Percentiles rank a stretch among this genome's conserved stretches.
Evolutionary conservation across 768 basidiomycete species (phyloP).

Genomic region (Naganishia antarctica): DNA sequence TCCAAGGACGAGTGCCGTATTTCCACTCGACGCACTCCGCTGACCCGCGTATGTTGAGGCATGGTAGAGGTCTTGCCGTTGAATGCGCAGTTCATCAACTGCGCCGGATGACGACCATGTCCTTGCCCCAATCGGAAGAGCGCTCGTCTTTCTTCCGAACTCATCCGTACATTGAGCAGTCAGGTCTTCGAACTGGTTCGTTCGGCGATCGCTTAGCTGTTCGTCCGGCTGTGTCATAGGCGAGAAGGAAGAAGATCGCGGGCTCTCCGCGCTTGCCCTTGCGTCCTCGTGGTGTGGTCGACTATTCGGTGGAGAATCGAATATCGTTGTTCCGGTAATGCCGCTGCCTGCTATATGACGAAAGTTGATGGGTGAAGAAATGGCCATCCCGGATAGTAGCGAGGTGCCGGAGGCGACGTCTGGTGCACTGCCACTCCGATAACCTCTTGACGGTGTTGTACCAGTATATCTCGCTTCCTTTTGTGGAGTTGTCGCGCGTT

Average conservation of each 20-base stretch:
- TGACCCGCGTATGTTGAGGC: not conserved
- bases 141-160: not conserved
- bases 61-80: too few species aligned
- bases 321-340: too few species aligned
- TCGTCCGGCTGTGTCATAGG: too few species aligned
- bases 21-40: not conserved
- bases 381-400: not conserved
- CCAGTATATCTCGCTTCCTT: too few species aligned
- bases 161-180: not conserved
- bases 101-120: not conserved
- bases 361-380: conserved; percentile 8
- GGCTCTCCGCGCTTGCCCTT: too few species aligned
- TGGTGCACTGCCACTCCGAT: too few species aligned
- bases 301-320: too few species aligned
- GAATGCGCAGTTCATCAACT: too few species aligned
- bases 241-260: too few species aligned
- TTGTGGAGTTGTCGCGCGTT: too few species aligned
- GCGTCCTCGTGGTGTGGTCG: too few species aligned
- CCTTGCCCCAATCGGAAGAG: not conserved
- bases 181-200: not conserved
- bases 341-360: conserved; percentile 11
- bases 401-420: not conserved
- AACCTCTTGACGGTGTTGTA: too few species aligned
- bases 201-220: not conserved
- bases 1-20: not conserved